Conservation (phyloP, 352 stramenopile species). For the Phytophthora chlamydospora region DNA sequence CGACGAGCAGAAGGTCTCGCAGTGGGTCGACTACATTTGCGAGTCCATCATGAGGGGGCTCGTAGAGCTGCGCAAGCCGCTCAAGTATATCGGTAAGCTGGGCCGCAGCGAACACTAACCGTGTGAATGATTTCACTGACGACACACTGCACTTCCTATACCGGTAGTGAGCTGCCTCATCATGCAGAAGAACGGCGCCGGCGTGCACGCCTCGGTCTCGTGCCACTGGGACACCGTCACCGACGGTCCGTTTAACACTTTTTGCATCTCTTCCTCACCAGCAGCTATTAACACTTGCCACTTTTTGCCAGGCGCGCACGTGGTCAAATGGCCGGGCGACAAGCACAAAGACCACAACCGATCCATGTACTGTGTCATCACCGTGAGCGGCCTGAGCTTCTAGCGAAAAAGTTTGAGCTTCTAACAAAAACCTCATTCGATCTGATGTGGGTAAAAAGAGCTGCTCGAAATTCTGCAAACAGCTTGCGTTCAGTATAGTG, state of each 20-base stretch:
- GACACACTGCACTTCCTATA: no score
- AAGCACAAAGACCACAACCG: slow-evolving; percentile 91
- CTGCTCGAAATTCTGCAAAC: slow-evolving; percentile 16
- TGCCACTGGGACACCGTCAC: slow-evolving; percentile 92
- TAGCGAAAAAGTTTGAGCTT: slow-evolving; percentile 29
- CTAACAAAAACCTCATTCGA: slow-evolving; percentile 7
- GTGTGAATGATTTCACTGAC: slow-evolving; percentile 6
- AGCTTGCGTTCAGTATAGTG: slow-evolving; percentile 12
- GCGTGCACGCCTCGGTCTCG: slow-evolving; percentile 88
- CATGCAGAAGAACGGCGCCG: slow-evolving; percentile 95
- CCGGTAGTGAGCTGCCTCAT: slow-evolving; percentile 92
- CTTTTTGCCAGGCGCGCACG: slow-evolving; percentile 54
- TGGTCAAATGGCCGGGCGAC: slow-evolving; percentile 91
- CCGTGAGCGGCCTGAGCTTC: slow-evolving; percentile 85
- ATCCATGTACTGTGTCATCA: slow-evolving; percentile 91
- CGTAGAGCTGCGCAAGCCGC: slow-evolving; percentile 88
- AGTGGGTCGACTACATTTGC: slow-evolving; percentile 93
- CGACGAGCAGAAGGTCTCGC: slow-evolving; percentile 83
- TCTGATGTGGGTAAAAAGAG: slow-evolving; percentile 21
- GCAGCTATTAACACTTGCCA: not conserved
- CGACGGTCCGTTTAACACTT: slow-evolving; percentile 59
- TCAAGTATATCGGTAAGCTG: slow-evolving; percentile 89
- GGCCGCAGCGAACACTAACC: not conserved
- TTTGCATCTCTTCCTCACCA: not conserved
- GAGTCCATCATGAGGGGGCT: slow-evolving; percentile 89